Base-by-base conservation (phyloP, 202 grass and related monocot species). In the Alloteropsis angusta region DNA sequence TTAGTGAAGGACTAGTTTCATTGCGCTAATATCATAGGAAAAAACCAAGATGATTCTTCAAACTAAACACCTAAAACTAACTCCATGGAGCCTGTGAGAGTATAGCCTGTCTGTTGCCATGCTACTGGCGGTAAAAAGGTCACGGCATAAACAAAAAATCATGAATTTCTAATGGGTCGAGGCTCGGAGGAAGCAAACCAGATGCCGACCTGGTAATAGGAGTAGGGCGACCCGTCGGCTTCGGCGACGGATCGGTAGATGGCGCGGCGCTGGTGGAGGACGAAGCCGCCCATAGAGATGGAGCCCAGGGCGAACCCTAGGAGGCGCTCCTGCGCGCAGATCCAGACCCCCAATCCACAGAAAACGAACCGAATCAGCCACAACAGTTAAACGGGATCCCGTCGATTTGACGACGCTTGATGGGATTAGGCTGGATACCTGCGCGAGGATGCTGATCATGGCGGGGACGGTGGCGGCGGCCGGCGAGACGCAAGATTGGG, bases 381-480 rank as follows among this genome's bases (percentile, higher is more conserved):
- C 68, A 71, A 1, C 12, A 63, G 80, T 71, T 38, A 1, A 80
- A 74, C 4, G 53, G 45, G 49, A 48, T 41, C 32, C 23, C 12
- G 19, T 8, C 35, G 12, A n/a, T 11, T 45, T 59, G 10, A 26
- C 37, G 21, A 60, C 11, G 2, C 3, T 76, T 21, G 8, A 21
- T 6, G 53, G 48, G 32, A 8, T 19, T 3, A 10, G 25, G 18
- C 7, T 16, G 1, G 57, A 7, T 73, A 89, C 87, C 87, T 89
- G 87, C 42, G 78, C 82, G 66, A 89, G 82, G 72, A 89, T 89
- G 78, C 87, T 89, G 82, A 85, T 85, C 87, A 89, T 89, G 49
- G 87, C 65, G 36, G 36, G 30, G 80, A 68, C 32, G 75, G 74
- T 44, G 80, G 60, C 61, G 68, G 77, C 59, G 72, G 82, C 65